Evolutionary conservation across 2,329 filamentous ascomycete genomes (phyloP), one percentile per base, ranked within the genome.

Genomic region (Sclerotinia subarctica): DNA sequence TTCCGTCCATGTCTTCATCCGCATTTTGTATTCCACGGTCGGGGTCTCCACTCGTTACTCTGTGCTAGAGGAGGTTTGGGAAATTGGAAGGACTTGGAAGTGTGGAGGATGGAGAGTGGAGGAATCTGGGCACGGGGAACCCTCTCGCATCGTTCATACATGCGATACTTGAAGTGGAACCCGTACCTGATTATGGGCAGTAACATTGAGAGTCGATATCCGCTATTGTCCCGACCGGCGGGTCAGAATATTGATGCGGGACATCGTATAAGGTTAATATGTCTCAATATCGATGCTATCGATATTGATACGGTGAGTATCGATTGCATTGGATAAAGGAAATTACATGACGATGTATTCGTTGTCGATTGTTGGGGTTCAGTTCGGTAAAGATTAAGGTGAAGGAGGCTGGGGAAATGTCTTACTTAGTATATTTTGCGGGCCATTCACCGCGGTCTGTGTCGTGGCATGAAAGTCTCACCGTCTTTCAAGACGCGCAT

Each of bases 271-370:
- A 59, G 57, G 57, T 32, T 59, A 46, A 59, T 21, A 46, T 59
- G 57, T 59, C 57, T 59, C 19, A 46, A 13, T 26, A 29, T 51
- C 24, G 59, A 13, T 51, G 59, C 59, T 35, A 60, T 60, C 58
- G 58, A 60, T 60, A 49, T 60, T 49, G 58, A 60, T 60, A 60
- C 57, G 57, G 57, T 60, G 57, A 60, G 57, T 51, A 62, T 62
- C 58, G 58, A 62, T 51, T 51, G 46, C 59, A 32, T 26, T 13
- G 59, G 46, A 62, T 62, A 62, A 46, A 46, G 46, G 59, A 51
- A 62, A 51, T 51, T 13, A 26, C 21, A 51, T 62, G 59, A 38
- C 58, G 44, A 38, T 38, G 26, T 46, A 29, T n/a, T 47, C 42
- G 24, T 32, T 57, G 53, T 57, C 53, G 53, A 57, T 57, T 51